phyloP scores from a whole-genome alignment of 768 basidiomycete species.

The Kwoniella heveanensis region DNA sequence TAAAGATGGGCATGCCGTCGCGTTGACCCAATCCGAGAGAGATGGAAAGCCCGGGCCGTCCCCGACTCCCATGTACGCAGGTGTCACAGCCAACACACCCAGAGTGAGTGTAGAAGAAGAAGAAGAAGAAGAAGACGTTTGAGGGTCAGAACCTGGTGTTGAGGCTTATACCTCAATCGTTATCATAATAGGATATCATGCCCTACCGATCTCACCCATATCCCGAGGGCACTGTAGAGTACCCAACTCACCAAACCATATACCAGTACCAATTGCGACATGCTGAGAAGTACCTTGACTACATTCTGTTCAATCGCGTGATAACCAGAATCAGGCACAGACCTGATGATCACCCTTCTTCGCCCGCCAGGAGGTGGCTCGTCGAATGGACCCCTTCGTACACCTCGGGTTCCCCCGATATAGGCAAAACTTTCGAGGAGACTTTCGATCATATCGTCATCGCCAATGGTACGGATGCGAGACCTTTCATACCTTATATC shows the following conservation, averaged over 20 bases:
- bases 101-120: constrained; percentile 23
- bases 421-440: constrained; percentile 14
- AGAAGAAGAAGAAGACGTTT: too few species aligned
- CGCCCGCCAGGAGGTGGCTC: constrained; percentile 5
- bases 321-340: constrained; percentile 11
- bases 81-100: constrained; percentile 18
- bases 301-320: constrained; percentile 10
- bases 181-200: constrained; percentile 16
- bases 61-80: constrained; percentile 18
- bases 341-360: constrained; percentile 4
- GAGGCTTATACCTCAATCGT: not conserved
- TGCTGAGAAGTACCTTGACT: constrained; percentile 8
- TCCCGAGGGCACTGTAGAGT: constrained; percentile 10
- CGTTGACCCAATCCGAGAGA: constrained; percentile 7
- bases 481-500: constrained; percentile 17
- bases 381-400: constrained; percentile 18
- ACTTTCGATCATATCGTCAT: constrained; percentile 15
- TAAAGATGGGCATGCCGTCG: constrained; percentile 14
- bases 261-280: constrained; percentile 12
- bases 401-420: constrained; percentile 4
- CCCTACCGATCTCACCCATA: constrained; percentile 19
- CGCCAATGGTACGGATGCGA: constrained; percentile 13
- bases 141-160: too few species aligned
- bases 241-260: constrained; percentile 11
- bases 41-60: constrained; percentile 14